Evolutionary conservation across 768 basidiomycete species (phyloP), one percentile per base, ranked within the genome.

Genomic region (Roridomyces roridus): DNA sequence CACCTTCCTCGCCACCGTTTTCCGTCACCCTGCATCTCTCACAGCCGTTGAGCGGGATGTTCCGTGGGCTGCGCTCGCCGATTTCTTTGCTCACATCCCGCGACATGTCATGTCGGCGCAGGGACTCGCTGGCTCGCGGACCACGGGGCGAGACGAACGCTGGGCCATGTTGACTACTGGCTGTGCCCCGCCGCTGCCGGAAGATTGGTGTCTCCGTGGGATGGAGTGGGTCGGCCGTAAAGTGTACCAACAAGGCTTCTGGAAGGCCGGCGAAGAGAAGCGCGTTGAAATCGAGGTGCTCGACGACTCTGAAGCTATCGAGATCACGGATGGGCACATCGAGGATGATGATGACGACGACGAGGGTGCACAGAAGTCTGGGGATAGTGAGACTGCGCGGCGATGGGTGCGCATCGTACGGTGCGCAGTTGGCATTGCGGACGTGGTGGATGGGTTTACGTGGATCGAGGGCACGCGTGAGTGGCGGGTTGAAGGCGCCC

Each of bases 161-260:
- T 86, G 87, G 78, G 69, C 75, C 21, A 85, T 95, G 77, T 77
- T 92, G 28, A 90, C 89, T 0, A 85, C 79, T 41, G 85, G 85
- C 14, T 88, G 85, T 58, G 74, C 83, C 20, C 87, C 87, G 0
- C 87, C 92, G 0, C 75, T 98, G 2, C 82, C 91, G 0, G 97
- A 99, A 72, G 97, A 98, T 66, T 98, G 96, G 94, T 92, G 91
- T 65, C 69, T 98, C 63, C 83, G 97, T 28, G 97, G 97, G 1
- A 93, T 96, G 88, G 95, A 95, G 64, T 99, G 97, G 97, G 89
- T 93, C 4, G 90, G 92, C 6, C 81, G 93, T 55, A 85, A 86
- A 58, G 87, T 98, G 15, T 98, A 90, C 68, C 94, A 96, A 70
- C 85, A 92, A 36, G 96, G 96, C 0, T 98, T 89, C 70, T 99